phyloP scores from a whole-genome alignment of 148 eudicot genomes.

The Silene uniflora region DNA sequence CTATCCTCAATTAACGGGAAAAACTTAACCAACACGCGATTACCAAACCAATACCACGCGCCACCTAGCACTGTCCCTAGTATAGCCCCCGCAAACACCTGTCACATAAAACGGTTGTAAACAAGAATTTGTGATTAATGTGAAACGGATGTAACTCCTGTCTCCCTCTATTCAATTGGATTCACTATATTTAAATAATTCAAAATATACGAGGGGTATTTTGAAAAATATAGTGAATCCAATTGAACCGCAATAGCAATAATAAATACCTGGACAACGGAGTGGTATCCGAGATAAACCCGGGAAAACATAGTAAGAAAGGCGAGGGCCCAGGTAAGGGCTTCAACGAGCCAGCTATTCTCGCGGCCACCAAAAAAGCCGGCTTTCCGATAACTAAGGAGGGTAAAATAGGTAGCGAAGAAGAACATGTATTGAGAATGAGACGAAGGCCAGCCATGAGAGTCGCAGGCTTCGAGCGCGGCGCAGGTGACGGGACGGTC shows the following conservation, averaged over 20 bases:
- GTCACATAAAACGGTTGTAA: no score
- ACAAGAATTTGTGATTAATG: no score
- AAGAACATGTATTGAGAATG: conserved; percentile 90
- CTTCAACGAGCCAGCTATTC: conserved; percentile 35
- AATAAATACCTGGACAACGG: conserved; percentile 66
- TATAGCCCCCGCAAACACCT: conserved; percentile 79
- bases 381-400: conserved; percentile 38
- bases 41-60: conserved; percentile 71
- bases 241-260: no score
- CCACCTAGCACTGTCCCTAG: conserved; percentile 59
- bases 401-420: conserved; percentile 63
- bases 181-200: no score
- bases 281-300: conserved; percentile 91
- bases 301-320: conserved; percentile 66
- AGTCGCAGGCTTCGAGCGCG: conserved; percentile 77
- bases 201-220: no score
- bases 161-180: no score
- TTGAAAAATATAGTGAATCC: no score
- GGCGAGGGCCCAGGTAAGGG: conserved; percentile 62
- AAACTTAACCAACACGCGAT: conserved; percentile 32
- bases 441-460: conserved; percentile 95
- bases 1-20: conserved; percentile 79
- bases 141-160: no score
- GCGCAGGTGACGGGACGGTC: conserved; percentile 77
- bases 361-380: conserved; percentile 43